A percentile compares a stretch with the other conserved stretches of the same genome.
Evolutionary conservation across 306 rosid genomes (phyloP).

Genomic region (Leucaena leucocephala): DNA sequence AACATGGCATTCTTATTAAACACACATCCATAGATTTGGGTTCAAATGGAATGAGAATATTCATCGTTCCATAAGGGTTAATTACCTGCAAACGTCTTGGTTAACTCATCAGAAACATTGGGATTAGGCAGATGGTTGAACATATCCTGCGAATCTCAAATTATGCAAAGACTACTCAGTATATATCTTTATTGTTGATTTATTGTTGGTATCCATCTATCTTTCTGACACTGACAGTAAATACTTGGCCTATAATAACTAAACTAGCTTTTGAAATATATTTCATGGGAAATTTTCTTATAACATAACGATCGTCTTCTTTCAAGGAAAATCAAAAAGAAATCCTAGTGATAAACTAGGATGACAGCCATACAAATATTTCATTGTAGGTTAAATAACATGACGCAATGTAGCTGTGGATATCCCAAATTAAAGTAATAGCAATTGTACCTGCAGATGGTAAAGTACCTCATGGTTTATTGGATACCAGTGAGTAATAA

Average conservation of each 20-base stretch:
- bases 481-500: constrained; percentile 68
- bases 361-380: background rate
- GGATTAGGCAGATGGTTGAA: constrained; percentile 67
- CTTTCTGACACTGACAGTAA: background rate
- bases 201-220: no score
- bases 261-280: background rate
- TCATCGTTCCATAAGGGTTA: background rate
- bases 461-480: constrained; percentile 82
- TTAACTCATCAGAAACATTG: constrained; percentile 57
- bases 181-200: no score
- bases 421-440: background rate
- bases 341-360: background rate
- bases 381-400: background rate
- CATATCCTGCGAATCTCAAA: constrained; percentile 48
- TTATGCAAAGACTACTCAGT: background rate
- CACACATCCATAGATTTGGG: background rate
- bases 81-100: constrained; percentile 61
- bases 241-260: no score
- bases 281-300: background rate
- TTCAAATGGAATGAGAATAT: background rate
- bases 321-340: background rate
- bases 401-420: background rate
- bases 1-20: background rate
- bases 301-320: background rate
- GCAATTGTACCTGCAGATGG: constrained; percentile 67